Base-by-base conservation (phyloP, 495 filamentous ascomycete genomes). In the Lasiosphaeria ovina region DNA sequence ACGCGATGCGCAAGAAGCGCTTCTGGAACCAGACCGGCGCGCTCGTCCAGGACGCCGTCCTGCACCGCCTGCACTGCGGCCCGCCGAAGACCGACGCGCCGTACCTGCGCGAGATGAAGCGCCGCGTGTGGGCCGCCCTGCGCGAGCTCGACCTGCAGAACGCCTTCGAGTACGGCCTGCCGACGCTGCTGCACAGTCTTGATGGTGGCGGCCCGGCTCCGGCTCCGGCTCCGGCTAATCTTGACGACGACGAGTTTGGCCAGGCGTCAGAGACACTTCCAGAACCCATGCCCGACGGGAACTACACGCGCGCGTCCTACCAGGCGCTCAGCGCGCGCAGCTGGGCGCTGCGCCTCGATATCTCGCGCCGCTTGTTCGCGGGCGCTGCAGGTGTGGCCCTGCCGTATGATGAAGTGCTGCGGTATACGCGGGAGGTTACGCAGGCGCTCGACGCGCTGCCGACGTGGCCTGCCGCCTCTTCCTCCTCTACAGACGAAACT, bases 161-260 rank as follows among this genome's bases (percentile, higher is more conserved):
- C 52, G 69, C 70, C 24, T 73, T 74, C 49, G 72, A 74, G 49
- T 60, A 70, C 51, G 67, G 70, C 3, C 66, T 73, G n/a, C 72
- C 70, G 34, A 74, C 70, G 0, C 64, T 74, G 14, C 58, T 74
- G 7, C 55, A 66, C 44, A 65, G 61, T 12, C 55, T 74, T 33
- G 67, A 73, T 35, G 66, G 65, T 34, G 64, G 69, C 16, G 52
- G 59, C 6, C 55, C 62, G 12, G 36, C 72, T 8, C 70, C 72
- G 40, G 52, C 61, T 8, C 55, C 62, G 12, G 36, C 72, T 11
- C 70, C 72, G 40, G 65, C 59, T 44, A 74, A 74, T 34, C 62
- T 74, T 33, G 68, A 71, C 24, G 72, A 74, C 44, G 65, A 71
- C 8, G 63, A 60, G 10, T 73, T 74, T 53, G 58, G 70, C 48